Evolutionary conservation across 345 rosid genomes (phyloP).

Genomic region (Populus ilicifolia): DNA sequence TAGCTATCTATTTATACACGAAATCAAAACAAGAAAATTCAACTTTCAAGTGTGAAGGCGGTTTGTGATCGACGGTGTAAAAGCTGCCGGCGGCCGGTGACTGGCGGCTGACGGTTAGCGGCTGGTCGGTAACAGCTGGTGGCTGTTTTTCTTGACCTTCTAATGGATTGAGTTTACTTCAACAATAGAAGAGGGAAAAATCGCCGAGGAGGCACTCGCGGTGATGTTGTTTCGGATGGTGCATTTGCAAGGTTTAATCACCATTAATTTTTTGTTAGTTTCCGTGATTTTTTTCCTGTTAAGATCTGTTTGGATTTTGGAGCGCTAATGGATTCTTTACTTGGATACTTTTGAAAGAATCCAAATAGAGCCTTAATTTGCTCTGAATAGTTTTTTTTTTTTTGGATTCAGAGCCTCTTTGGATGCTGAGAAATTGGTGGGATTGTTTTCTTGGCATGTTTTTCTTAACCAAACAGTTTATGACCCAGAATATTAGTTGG

Average conservation of each 20-base stretch:
- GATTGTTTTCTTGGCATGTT: not conserved
- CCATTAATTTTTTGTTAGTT: not conserved
- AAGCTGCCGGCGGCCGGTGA: no score
- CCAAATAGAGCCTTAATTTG: no score
- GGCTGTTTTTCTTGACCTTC: no score
- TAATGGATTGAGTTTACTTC: no score
- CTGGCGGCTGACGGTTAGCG: no score
- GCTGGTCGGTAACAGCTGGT: no score
- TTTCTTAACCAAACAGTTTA: not conserved
- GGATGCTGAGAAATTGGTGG: not conserved
- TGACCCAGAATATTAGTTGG: not conserved
- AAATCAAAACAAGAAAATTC: no score
- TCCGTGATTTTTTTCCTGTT: not conserved
- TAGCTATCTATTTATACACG: no score
- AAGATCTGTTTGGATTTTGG: not conserved
- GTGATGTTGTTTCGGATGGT: not conserved
- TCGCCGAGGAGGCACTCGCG: not conserved
- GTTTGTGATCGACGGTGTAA: no score
- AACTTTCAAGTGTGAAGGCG: no score
- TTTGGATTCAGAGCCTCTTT: not conserved
- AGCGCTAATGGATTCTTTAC: not conserved
- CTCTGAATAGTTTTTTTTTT: no score
- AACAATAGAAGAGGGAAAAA: not conserved
- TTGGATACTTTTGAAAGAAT: not conserved
- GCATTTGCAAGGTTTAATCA: not conserved